phyloP scores from a whole-genome alignment of 2,329 filamentous ascomycete genomes.

The Xylaria sp. region DNA sequence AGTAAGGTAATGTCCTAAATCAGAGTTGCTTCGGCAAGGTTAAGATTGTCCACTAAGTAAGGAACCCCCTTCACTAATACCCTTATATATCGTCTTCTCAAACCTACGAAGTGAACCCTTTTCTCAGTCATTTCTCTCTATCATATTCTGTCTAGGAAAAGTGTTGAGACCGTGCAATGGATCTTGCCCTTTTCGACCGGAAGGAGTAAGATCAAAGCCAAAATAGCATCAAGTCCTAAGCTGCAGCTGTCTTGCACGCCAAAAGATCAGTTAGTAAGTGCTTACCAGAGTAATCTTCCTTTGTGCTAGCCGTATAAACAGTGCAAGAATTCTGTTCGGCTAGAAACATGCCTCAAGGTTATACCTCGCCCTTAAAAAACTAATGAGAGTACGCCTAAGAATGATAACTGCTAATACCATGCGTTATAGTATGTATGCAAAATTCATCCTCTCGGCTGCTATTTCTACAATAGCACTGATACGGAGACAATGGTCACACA shows the following conservation, averaged over 20 bases:
- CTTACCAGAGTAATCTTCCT: background rate
- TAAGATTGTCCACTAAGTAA: background rate
- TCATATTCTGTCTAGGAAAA: background rate
- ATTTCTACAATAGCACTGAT: background rate
- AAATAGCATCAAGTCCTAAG: constrained; percentile 12
- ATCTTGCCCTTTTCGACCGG: background rate
- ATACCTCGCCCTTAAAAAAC: background rate
- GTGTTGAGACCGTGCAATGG: background rate
- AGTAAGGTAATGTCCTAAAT: background rate
- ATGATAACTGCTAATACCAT: background rate
- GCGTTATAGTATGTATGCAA: constrained; percentile 11
- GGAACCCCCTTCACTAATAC: background rate
- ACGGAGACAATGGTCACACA: constrained; percentile 1
- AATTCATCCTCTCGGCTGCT: constrained; percentile 22
- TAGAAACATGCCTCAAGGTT: background rate
- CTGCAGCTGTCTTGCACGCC: background rate
- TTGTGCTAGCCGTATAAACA: background rate
- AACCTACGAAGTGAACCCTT: background rate
- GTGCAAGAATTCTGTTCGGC: background rate
- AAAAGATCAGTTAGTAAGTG: background rate
- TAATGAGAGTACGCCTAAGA: background rate
- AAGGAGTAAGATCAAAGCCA: background rate
- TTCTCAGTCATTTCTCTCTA: background rate
- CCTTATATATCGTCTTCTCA: background rate
- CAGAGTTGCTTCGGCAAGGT: background rate